Base-by-base conservation (phyloP, 768 basidiomycete species). In the Leccinellum luteum region DNA sequence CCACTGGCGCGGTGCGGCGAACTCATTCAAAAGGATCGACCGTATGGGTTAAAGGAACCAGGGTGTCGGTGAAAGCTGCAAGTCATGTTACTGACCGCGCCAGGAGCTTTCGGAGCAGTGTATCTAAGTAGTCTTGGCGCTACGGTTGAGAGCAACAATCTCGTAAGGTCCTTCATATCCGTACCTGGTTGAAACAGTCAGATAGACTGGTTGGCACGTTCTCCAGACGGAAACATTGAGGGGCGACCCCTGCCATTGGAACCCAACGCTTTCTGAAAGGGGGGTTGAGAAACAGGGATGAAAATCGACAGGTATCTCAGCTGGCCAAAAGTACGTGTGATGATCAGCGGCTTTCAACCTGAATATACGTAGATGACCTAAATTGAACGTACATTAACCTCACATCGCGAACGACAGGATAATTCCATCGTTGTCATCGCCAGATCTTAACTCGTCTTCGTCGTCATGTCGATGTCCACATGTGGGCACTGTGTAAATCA, bases 81-180 rank as follows among this genome's bases (percentile, higher is more conserved):
- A 3, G 17, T 48, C 59, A 48, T 4, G 31, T 57, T 32, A 32
- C 14, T 61, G 52, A 35, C 9, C 52, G 57, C 47, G 13, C 32
- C 23, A 51, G 51, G 19, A 48, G 10, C 6, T 31, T 19, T 53
- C 45, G 56, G 28, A 14, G 45, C 52, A 25, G 60, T 17, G 52
- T n/a, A 17, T 59, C 27, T 21, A 41, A 41, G 41, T 15, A 45
- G 23, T 23, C 44, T 23, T 25, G 19, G 23, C 44, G 15, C 21
- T 25, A 5, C n/a, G 3, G 38, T 41, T n/a, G 23, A 45, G 44
- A 23, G 44, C 23, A 23, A 45, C n/a, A 25, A 25, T 15, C 3
- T 45, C 44, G 21, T 25, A 45, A 23, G 13, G 44, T 15, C 7
- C 23, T 45, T 45, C 44, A 45, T 25, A 25, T 13, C 43, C 17